phyloP scores from a whole-genome alignment of 1,284 basidiomycete species.

The Austroboletus novae-zelandiae region DNA sequence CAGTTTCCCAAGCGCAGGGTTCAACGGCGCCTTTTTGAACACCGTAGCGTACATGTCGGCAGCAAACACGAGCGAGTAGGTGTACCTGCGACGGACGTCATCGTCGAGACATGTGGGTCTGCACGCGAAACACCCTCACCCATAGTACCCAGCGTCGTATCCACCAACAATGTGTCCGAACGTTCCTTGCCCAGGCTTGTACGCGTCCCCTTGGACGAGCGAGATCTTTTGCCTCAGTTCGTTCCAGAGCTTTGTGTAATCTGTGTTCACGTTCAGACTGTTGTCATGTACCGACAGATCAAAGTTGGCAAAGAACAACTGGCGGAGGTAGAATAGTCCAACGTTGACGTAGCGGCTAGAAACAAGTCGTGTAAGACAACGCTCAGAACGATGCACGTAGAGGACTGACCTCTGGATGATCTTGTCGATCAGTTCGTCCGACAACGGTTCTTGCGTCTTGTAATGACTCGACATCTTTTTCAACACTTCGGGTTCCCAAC shows the following conservation, averaged over 20 bases:
- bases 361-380: background rate
- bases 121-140: conserved; percentile 34
- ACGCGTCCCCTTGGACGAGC: conserved; percentile 55
- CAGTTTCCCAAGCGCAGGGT: conserved; percentile 51
- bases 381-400: background rate
- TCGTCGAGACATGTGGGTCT: background rate
- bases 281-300: conserved; percentile 75
- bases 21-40: conserved; percentile 73
- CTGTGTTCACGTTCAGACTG: conserved; percentile 42
- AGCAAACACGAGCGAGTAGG: conserved; percentile 36
- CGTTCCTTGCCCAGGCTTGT: conserved; percentile 55
- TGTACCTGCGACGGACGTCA: conserved; percentile 14
- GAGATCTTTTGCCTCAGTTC: conserved; percentile 64
- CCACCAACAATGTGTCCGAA: conserved; percentile 25
- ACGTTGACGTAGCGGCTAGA: conserved; percentile 75
- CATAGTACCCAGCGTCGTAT: conserved; percentile 79
- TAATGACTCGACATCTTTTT: conserved; percentile 70
- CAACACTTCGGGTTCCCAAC: conserved; percentile 77
- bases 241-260: conserved; percentile 77
- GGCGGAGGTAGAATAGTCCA: conserved; percentile 73
- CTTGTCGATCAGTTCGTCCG: conserved; percentile 69
- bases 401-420: conserved; percentile 68
- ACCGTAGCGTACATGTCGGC: conserved; percentile 38
- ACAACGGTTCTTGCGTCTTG: conserved; percentile 69
- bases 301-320: conserved; percentile 80